phyloP scores from a whole-genome alignment of 768 basidiomycete genomes.

The Lepiota venenata region DNA sequence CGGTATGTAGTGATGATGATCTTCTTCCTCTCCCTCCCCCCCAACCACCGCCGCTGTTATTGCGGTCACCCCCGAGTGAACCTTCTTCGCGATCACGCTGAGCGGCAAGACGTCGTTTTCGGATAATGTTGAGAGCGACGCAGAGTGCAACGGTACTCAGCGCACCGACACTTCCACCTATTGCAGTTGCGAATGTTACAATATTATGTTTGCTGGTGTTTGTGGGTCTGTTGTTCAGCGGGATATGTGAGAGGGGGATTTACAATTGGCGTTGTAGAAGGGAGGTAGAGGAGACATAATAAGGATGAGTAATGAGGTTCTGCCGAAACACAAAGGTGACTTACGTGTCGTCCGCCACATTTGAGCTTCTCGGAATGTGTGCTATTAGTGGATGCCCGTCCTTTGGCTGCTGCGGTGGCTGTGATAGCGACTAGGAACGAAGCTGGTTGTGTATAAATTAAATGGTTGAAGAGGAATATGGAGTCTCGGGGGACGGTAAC shows the following conservation, averaged over 20 bases:
- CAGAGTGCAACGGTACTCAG: conserved; percentile 43
- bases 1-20: conserved; percentile 20
- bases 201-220: conserved; percentile 27
- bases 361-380: too few relatives aligned
- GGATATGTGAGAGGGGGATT: neutral
- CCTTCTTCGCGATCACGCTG: conserved; percentile 34
- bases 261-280: too few relatives aligned
- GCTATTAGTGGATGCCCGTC: too few relatives aligned
- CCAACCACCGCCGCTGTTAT: conserved; percentile 5
- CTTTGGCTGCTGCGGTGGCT: too few relatives aligned
- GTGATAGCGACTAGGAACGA: too few relatives aligned
- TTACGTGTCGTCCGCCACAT: too few relatives aligned
- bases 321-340: too few relatives aligned
- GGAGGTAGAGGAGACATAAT: too few relatives aligned
- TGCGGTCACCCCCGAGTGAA: conserved; percentile 15
- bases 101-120: conserved; percentile 38
- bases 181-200: conserved; percentile 51
- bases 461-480: conserved; percentile 46
- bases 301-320: neutral
- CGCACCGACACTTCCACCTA: conserved; percentile 50
- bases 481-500: conserved; percentile 41
- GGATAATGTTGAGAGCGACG: conserved; percentile 48
- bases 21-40: neutral
- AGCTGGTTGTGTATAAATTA: conserved; percentile 31
- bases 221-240: conserved; percentile 9